Base-by-base conservation (phyloP, 331 rosid genomes). In the Ulmus americana region DNA sequence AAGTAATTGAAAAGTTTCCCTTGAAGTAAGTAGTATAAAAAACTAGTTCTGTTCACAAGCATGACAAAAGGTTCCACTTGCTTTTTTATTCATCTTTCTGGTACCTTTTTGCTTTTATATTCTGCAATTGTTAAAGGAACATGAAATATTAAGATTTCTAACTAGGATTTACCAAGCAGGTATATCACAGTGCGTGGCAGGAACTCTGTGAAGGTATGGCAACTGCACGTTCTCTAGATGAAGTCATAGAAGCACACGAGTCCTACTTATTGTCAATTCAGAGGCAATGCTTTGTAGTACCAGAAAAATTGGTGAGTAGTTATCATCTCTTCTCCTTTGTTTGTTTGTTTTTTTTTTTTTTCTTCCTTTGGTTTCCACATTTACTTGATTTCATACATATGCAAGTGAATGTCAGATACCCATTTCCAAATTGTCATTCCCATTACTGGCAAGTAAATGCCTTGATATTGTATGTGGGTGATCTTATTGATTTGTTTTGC, bases 181-280 rank as follows among this genome's bases (percentile, higher is more conserved):
- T 92, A 68, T 92, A 92, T 79, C 98, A 92, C 77, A 92, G 95
- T 87, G 98, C 98, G 61, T 92, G 98, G 98, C 95, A 76, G 61
- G 98, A 92, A 74, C 88, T 92, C 59, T 83, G 94, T 68, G 95
- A 89, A 77, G 84, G 95, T 70, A 87, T 92, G 97, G 67, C 84
- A 35, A 77, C 82, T 0, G 95, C 98, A 46, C 77, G 81, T 79
- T 86, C 98, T 64, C 79, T 89, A 75, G 98, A 92, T 75, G 98
- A 86, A 76, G 98, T 92, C 72, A 86, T 92, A 62, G 95, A 92
- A 79, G 97, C 81, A 46, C 98, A 92, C 53, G 98, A 87, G 69
- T 81, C 88, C 64, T 92, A 92, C 83, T 74, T 92, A 59, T 80
- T 87, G 74, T 83, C 95, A 28, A 92, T 92, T 77, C 96, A 86